Evolutionary conservation across 2,329 filamentous ascomycete genomes (phyloP).

Genomic region (Aplosporella prunicola): DNA sequence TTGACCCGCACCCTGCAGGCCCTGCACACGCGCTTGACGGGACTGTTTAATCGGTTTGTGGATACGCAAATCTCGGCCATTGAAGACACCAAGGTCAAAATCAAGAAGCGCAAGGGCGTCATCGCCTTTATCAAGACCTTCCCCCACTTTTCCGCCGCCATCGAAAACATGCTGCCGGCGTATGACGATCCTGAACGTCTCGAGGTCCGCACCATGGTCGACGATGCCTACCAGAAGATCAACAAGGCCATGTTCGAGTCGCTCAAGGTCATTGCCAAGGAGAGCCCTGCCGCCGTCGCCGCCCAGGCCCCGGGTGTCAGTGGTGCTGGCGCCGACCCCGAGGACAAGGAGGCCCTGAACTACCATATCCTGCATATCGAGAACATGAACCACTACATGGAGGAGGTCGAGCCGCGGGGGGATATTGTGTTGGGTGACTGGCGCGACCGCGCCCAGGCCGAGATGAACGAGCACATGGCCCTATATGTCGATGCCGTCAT

Average conservation of each 20-base stretch:
- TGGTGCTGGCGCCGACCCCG: slow-evolving; percentile 44
- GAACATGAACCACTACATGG: slow-evolving; percentile 96
- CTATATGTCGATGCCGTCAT: slow-evolving; percentile 84
- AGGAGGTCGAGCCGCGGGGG: slow-evolving; percentile 70
- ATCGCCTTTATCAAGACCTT: slow-evolving; percentile 93
- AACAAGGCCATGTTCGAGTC: slow-evolving; percentile 96
- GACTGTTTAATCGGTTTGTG: slow-evolving; percentile 76
- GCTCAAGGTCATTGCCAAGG: slow-evolving; percentile 83
- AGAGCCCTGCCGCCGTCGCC: slow-evolving; percentile 48
- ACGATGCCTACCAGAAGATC: slow-evolving; percentile 79
- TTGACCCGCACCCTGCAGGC: slow-evolving; percentile 71
- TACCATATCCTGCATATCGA: slow-evolving; percentile 96
- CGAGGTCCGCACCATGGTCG: slow-evolving; percentile 66
- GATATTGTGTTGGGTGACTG: slow-evolving; percentile 74
- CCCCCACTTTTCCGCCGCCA: slow-evolving; percentile 69
- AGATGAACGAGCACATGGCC: slow-evolving; percentile 78
- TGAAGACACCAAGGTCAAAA: slow-evolving; percentile 97
- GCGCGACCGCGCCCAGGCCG: slow-evolving; percentile 65
- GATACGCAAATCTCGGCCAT: slow-evolving; percentile 93
- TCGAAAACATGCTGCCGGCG: slow-evolving; percentile 69
- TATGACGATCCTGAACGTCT: slow-evolving; percentile 37
- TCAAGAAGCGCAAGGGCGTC: slow-evolving; percentile 95
- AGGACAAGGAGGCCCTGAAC: slow-evolving; percentile 94
- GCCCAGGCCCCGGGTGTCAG: slow-evolving; percentile 33
- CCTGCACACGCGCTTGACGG: slow-evolving; percentile 63